Percentiles rank a stretch among this genome's conserved stretches.
These are phyloP conservation scores for Didymella pomorum DNA, from an alignment of 2,329 filamentous ascomycete species.

Conservation along the genomic window DNA sequence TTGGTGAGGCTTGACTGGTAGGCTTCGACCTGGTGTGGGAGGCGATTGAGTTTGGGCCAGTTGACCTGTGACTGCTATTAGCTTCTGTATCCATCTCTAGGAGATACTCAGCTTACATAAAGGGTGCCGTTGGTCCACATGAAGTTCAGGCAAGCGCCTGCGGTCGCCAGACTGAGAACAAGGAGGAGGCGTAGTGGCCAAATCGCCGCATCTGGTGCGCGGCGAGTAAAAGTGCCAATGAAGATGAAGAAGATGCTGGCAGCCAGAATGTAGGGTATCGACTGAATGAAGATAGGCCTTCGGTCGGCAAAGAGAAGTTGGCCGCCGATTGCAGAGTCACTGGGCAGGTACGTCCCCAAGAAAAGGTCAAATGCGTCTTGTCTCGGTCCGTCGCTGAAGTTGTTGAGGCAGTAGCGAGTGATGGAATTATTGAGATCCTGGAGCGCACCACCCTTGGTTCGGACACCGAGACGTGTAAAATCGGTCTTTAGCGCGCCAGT, in stretches of 20 bases:
- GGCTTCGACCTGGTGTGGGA: conserved; percentile 84
- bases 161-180: conserved; percentile 76
- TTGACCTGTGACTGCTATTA: conserved; percentile 76
- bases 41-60: conserved; percentile 95
- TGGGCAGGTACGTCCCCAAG: conserved; percentile 83
- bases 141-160: conserved; percentile 77
- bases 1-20: conserved; percentile 86
- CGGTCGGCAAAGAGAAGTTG: conserved; percentile 82
- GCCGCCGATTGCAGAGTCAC: conserved; percentile 73
- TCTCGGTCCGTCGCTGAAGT: conserved; percentile 90
- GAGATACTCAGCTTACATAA: conserved; percentile 71
- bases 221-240: conserved; percentile 75
- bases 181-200: conserved; percentile 84
- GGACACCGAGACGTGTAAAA: conserved; percentile 89
- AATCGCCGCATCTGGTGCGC: conserved; percentile 75
- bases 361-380: conserved; percentile 98
- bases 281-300: conserved; percentile 85
- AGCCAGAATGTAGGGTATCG: conserved; percentile 89
- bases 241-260: conserved; percentile 86
- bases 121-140: conserved; percentile 86
- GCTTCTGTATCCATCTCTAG: neutral
- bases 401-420: conserved; percentile 90
- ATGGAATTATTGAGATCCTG: conserved; percentile 89
- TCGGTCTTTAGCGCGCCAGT: conserved; percentile 98
- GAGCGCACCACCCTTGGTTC: conserved; percentile 83